Conservation (phyloP, 2,329 filamentous ascomycete genomes). For the Hypoxylon rubiginosum region DNA sequence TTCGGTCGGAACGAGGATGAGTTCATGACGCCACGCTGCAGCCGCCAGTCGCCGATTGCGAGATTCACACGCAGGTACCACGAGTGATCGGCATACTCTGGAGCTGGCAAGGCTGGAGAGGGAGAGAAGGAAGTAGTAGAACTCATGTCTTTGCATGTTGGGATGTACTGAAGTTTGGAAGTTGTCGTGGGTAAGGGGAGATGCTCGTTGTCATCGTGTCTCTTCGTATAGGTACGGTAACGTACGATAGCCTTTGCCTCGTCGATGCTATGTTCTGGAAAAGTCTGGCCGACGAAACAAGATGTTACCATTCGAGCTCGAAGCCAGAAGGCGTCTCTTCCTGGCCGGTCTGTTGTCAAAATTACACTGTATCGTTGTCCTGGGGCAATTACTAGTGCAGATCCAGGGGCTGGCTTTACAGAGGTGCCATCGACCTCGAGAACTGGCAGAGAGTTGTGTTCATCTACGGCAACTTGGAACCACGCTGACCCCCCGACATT, state of each 20-base stretch:
- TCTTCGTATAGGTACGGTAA: constrained; percentile 53
- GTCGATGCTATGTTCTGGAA: constrained; percentile 57
- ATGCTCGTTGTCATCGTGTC: constrained; percentile 28
- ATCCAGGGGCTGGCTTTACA: constrained; percentile 70
- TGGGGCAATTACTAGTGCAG: constrained; percentile 74
- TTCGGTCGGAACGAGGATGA: constrained; percentile 66
- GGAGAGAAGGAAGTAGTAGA: constrained; percentile 60
- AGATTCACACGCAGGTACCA: constrained; percentile 70
- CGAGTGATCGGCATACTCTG: constrained; percentile 62
- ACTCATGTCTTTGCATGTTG: constrained; percentile 66
- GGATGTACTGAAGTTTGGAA: constrained; percentile 52
- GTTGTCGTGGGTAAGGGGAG: constrained; percentile 54
- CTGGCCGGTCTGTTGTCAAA: constrained; percentile 70
- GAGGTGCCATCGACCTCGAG: constrained; percentile 79
- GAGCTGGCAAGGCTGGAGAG: constrained; percentile 58
- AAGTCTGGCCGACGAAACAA: constrained; percentile 68
- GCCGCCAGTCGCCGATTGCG: constrained; percentile 69
- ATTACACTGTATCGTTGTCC: constrained; percentile 80
- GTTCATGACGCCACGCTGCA: constrained; percentile 72
- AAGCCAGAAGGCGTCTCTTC: constrained; percentile 71
- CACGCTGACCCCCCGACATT: constrained; percentile 80
- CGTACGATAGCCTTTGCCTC: constrained; percentile 64
- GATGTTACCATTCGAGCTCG: constrained; percentile 72
- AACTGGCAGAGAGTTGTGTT: constrained; percentile 66
- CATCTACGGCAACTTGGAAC: constrained; percentile 79